Percentiles rank a stretch among this genome's conserved stretches.
phyloP scores from a whole-genome alignment of 164 flowering plant species.

The Stephania yunnanensis region DNA sequence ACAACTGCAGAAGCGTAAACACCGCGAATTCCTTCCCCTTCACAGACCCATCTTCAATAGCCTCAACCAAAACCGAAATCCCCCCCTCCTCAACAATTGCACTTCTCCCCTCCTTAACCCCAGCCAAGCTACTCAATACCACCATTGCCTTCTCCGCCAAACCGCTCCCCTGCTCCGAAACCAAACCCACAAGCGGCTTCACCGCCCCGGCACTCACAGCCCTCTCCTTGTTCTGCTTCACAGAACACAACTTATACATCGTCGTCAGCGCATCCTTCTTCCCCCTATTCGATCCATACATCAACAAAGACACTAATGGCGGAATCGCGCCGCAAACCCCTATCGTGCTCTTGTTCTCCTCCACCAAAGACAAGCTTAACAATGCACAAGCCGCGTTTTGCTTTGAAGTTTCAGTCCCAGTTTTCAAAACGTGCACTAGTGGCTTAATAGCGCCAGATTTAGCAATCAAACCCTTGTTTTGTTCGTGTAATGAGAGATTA shows the following conservation, averaged over 20 bases:
- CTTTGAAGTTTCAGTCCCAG: slow-evolving; percentile 86
- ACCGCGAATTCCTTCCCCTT: slow-evolving; percentile 97
- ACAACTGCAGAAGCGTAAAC: slow-evolving; percentile 65
- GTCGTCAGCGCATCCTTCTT: slow-evolving; percentile 96
- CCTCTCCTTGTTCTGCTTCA: slow-evolving; percentile 72
- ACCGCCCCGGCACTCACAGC: slow-evolving; percentile 88
- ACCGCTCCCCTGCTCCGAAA: slow-evolving; percentile 68
- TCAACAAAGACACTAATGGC: slow-evolving; percentile 65
- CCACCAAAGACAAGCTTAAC: slow-evolving; percentile 63
- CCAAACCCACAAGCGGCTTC: slow-evolving; percentile 68
- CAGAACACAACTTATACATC: slow-evolving; percentile 74
- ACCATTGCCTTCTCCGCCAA: slow-evolving; percentile 95
- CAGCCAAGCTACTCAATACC: slow-evolving; percentile 77
- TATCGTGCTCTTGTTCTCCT: slow-evolving; percentile 73
- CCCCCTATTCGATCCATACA: slow-evolving; percentile 65
- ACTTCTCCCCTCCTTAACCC: slow-evolving; percentile 48
- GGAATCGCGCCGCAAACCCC: slow-evolving; percentile 98
- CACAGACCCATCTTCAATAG: slow-evolving; percentile 72
- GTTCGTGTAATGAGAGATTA: slow-evolving; percentile 73
- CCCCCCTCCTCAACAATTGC: slow-evolving; percentile 88
- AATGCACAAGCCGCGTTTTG: slow-evolving; percentile 96
- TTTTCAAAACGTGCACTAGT: slow-evolving; percentile 72
- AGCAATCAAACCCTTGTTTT: slow-evolving; percentile 43
- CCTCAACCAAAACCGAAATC: slow-evolving; percentile 81
- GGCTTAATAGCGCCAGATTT: slow-evolving; percentile 67